These are phyloP conservation scores for Rhizopogon vesiculosus DNA, from an alignment of 768 basidiomycete species.

Conservation along the genomic window DNA sequence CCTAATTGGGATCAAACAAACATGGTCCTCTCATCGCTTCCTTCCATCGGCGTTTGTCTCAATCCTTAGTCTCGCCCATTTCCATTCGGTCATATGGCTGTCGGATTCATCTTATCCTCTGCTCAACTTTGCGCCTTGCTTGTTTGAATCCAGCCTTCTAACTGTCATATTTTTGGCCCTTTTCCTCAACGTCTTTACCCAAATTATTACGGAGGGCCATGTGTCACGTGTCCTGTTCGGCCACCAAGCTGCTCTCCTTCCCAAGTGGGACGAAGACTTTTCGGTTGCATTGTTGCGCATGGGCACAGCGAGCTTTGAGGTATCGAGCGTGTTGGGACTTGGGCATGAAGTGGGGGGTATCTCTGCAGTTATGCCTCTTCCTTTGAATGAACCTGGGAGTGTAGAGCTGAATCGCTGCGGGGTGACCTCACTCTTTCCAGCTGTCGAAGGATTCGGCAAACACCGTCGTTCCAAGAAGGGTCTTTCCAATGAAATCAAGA, in stretches of 20 bases:
- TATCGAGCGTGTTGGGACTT: constrained; percentile 65
- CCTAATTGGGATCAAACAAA: constrained; percentile 56
- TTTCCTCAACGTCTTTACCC: constrained; percentile 57
- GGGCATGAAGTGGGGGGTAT: constrained; percentile 70
- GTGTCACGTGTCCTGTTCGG: constrained; percentile 60
- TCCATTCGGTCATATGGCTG: constrained; percentile 55
- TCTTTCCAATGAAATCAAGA: constrained; percentile 48
- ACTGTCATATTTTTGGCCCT: constrained; percentile 54
- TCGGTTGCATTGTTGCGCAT: constrained; percentile 65
- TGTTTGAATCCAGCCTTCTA: constrained; percentile 64
- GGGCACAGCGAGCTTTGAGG: constrained; percentile 72
- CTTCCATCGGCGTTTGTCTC: constrained; percentile 64
- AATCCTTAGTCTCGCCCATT: constrained; percentile 57
- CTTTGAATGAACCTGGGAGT: constrained; percentile 21
- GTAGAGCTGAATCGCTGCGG: constrained; percentile 39
- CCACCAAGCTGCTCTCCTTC: constrained; percentile 33
- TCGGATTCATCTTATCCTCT: constrained; percentile 54
- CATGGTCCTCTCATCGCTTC: constrained; percentile 63
- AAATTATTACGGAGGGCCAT: constrained; percentile 57
- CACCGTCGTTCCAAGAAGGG: constrained; percentile 27
- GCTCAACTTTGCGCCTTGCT: constrained; percentile 68
- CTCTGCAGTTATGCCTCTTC: constrained; percentile 14
- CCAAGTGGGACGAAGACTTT: constrained; percentile 70
- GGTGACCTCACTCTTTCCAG: constrained; percentile 31
- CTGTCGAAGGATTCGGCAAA: constrained; percentile 21